phyloP scores from a whole-genome alignment of 2,329 filamentous ascomycete genomes.

The Clarireedia homoeocarpa region DNA sequence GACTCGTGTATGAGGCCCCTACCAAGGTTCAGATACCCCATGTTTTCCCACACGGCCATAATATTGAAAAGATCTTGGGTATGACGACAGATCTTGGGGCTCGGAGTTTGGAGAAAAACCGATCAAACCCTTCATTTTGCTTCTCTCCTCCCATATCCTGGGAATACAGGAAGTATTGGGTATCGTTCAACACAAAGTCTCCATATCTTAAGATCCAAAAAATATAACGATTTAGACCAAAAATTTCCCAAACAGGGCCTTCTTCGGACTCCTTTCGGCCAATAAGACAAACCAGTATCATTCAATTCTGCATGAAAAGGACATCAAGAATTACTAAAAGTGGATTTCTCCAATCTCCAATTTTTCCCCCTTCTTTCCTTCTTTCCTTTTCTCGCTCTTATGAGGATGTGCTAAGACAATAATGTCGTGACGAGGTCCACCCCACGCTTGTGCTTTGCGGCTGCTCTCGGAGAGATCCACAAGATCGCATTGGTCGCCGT shows the following conservation, averaged over 20 bases:
- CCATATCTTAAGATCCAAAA: not conserved
- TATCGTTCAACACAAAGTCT: not conserved
- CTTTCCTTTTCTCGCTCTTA: not conserved
- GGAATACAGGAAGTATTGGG: not conserved
- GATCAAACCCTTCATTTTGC: too few species aligned
- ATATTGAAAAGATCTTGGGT: too few species aligned
- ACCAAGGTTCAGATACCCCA: too few species aligned
- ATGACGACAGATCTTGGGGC: not conserved
- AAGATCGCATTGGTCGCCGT: not conserved
- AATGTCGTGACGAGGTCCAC: not conserved
- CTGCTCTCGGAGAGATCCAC: not conserved
- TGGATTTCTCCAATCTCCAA: not conserved
- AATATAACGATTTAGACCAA: not conserved
- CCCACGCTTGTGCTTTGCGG: not conserved
- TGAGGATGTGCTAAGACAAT: not conserved
- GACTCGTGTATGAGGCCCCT: not conserved
- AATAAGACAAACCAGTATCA: not conserved
- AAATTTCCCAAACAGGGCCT: slow-evolving; percentile 5
- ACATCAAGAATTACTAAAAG: not conserved
- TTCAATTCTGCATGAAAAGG: slow-evolving; percentile 2
- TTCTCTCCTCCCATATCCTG: too few species aligned
- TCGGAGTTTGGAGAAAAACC: not conserved
- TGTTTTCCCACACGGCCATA: too few species aligned
- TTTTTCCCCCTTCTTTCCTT: not conserved
- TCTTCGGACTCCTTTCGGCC: slow-evolving; percentile 5